Evolutionary conservation across 441 rosid genomes (phyloP).

Genomic region (Erodium trifolium): DNA sequence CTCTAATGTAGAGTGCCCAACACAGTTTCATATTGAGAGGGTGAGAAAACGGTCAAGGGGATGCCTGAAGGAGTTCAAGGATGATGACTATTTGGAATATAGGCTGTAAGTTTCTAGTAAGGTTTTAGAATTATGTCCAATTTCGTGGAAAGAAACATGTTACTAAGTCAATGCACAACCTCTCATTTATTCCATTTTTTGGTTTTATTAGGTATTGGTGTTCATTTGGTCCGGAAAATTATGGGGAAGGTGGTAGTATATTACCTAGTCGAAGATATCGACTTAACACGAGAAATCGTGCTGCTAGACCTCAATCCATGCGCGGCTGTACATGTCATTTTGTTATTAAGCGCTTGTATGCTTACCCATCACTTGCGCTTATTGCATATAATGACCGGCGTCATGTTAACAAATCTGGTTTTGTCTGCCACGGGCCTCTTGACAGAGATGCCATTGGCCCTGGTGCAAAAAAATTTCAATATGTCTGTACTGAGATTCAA

Average conservation of each 20-base stretch:
- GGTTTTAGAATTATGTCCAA: neutral
- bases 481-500: slow-evolving; percentile 74
- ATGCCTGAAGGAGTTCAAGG: slow-evolving; percentile 66
- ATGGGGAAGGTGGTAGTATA: slow-evolving; percentile 83
- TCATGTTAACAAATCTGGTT: slow-evolving; percentile 80
- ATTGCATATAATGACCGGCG: slow-evolving; percentile 68
- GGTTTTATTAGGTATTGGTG: slow-evolving; percentile 65
- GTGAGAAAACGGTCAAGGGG: slow-evolving; percentile 62
- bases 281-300: slow-evolving; percentile 78
- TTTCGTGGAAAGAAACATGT: neutral
- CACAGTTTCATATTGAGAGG: slow-evolving; percentile 84
- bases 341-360: slow-evolving; percentile 70
- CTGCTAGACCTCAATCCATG: slow-evolving; percentile 93
- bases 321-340: slow-evolving; percentile 90
- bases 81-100: slow-evolving; percentile 75
- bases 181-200: neutral
- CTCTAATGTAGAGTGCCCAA: slow-evolving; percentile 69
- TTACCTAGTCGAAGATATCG: slow-evolving; percentile 85
- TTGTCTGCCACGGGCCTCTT: slow-evolving; percentile 91
- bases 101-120: slow-evolving; percentile 47
- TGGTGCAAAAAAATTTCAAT: slow-evolving; percentile 85
- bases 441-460: slow-evolving; percentile 96
- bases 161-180: neutral
- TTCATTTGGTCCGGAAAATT: slow-evolving; percentile 93
- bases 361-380: slow-evolving; percentile 70